Evolutionary conservation across 257 asterid genomes (phyloP).

Genomic region (Capsicum chinense): DNA sequence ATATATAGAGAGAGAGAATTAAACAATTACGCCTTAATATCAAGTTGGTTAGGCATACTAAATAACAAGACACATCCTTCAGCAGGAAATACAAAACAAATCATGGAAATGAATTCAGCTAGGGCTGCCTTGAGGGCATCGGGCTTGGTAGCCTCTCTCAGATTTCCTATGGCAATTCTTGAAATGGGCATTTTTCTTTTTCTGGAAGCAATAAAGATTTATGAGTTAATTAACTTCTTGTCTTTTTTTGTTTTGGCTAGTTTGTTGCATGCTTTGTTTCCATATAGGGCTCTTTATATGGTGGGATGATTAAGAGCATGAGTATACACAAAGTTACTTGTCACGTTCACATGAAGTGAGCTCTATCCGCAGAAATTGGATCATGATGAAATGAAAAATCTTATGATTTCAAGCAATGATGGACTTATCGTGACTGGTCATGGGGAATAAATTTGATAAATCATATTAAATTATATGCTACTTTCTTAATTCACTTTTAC

Average conservation of each 20-base stretch:
- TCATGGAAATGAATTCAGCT: slow-evolving; percentile 76
- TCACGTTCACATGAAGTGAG: neutral
- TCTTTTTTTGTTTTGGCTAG: too few relatives aligned
- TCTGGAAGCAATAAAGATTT: too few relatives aligned
- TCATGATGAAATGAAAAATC: neutral
- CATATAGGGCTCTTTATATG: too few relatives aligned
- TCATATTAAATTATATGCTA: too few relatives aligned
- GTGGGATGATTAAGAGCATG: too few relatives aligned
- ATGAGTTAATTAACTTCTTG: too few relatives aligned
- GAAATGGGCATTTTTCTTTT: slow-evolving; percentile 58
- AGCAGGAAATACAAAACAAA: slow-evolving; percentile 76
- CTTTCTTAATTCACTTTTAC: too few relatives aligned
- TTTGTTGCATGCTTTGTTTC: neutral
- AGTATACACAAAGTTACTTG: neutral
- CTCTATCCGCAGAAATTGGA: neutral
- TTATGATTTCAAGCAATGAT: neutral
- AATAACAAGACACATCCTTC: slow-evolving; percentile 54
- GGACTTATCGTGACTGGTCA: neutral
- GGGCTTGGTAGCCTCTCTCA: slow-evolving; percentile 60
- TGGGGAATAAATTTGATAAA: slow-evolving; percentile 30
- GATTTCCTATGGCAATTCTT: slow-evolving; percentile 57
- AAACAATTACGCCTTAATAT: neutral
- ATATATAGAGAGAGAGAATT: too few relatives aligned
- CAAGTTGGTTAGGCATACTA: neutral
- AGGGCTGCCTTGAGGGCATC: slow-evolving; percentile 71